These are phyloP conservation scores for Aegilops speltoides DNA, from an alignment of 176 grass and related monocot genomes.

Conservation along the genomic window DNA sequence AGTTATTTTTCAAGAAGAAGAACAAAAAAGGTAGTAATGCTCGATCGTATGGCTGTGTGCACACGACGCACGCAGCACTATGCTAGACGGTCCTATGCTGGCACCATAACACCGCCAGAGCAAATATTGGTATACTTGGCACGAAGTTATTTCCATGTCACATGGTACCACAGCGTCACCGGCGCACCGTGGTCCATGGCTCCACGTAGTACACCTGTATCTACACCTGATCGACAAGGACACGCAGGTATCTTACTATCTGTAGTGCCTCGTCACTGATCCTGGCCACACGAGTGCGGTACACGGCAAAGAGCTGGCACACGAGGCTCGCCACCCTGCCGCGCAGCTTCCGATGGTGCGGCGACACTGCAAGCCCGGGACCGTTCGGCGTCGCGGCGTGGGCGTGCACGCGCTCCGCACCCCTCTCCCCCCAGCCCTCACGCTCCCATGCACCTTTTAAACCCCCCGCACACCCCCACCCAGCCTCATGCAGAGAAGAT, in stretches of 20 bases:
- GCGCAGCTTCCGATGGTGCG: not conserved
- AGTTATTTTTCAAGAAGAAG: too few species aligned
- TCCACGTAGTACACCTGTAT: not conserved
- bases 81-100: too few species aligned
- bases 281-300: not conserved
- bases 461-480: not conserved
- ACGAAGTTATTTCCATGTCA: too few species aligned
- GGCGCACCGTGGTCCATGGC: too few species aligned
- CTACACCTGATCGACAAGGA: not conserved
- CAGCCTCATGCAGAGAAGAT: not conserved
- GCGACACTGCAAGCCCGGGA: not conserved
- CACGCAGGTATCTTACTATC: not conserved
- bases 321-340: not conserved
- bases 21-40: too few species aligned
- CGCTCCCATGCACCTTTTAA: slow-evolving; percentile 45
- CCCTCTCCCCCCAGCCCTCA: not conserved
- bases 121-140: too few species aligned
- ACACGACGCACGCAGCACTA: too few species aligned
- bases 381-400: slow-evolving; percentile 14
- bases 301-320: not conserved
- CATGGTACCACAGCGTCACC: too few species aligned
- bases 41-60: too few species aligned
- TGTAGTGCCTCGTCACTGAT: not conserved
- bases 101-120: too few species aligned
- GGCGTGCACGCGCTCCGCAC: too few species aligned